A percentile compares a stretch with the other conserved stretches of the same genome.
These are phyloP conservation scores for Psilocybe sp. DNA, from an alignment of 768 basidiomycete species.

Conservation along the genomic window DNA sequence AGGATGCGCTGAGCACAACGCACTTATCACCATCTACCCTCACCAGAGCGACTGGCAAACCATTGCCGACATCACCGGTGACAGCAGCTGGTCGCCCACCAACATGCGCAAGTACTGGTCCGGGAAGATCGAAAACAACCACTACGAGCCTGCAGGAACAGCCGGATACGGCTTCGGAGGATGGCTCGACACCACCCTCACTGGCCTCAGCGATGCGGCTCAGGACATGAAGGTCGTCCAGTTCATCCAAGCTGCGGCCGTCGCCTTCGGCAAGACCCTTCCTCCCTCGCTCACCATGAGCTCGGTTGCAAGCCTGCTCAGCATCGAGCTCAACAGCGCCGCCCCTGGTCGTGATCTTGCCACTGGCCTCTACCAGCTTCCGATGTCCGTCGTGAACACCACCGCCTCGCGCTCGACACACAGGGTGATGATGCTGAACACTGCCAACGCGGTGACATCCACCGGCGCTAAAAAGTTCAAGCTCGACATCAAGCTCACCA, in stretches of 20 bases:
- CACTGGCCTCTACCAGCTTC: slow-evolving; percentile 4
- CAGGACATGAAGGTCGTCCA: slow-evolving; percentile 3
- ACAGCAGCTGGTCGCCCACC: neutral
- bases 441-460: neutral
- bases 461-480: slow-evolving; percentile 27
- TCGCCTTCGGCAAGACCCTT: neutral
- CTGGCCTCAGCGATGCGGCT: neutral
- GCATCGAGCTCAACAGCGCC: neutral
- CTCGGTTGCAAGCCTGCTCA: neutral
- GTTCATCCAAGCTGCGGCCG: slow-evolving; percentile 1
- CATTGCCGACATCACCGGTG: neutral
- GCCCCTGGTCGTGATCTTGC: neutral
- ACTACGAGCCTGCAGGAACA: neutral
- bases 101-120: slow-evolving; percentile 3
- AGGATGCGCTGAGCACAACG: slow-evolving; percentile 3
- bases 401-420: slow-evolving; percentile 2
- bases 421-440: neutral
- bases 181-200: slow-evolving; percentile 1
- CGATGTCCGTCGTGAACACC: slow-evolving; percentile 1
- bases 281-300: neutral
- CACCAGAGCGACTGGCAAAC: slow-evolving; percentile 1
- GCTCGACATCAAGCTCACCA: slow-evolving; percentile 54
- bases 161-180: slow-evolving; percentile 1
- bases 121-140: neutral
- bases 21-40: slow-evolving; percentile 2